Evolutionary conservation across 2,329 filamentous ascomycete genomes (phyloP).

Genomic region (Sordariomycetes sp.): DNA sequence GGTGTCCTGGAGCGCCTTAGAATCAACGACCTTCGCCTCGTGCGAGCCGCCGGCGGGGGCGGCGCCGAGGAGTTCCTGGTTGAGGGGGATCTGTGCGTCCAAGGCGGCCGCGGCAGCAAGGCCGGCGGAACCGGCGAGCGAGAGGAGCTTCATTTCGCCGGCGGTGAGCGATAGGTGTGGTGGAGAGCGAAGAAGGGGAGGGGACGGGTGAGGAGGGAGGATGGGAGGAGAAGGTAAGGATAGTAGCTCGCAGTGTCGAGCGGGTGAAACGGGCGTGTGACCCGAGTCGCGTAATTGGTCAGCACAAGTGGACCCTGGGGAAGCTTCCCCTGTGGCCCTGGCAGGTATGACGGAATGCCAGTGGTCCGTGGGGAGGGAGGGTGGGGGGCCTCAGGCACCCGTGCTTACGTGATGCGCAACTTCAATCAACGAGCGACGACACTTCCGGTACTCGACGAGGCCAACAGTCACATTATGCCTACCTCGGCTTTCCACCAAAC

Average conservation of each 20-base stretch:
- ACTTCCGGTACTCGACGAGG: no score
- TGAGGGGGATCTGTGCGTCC: not conserved
- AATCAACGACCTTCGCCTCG: conserved; percentile 34
- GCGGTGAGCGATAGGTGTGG: not conserved
- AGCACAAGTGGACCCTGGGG: not conserved
- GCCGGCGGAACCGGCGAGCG: not conserved
- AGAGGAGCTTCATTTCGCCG: not conserved
- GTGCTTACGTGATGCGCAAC: not conserved
- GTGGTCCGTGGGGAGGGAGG: not conserved
- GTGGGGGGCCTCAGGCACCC: not conserved
- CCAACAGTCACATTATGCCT: not conserved
- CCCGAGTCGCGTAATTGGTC: not conserved
- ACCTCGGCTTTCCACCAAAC: not conserved
- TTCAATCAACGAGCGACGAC: not conserved
- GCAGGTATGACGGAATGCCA: not conserved
- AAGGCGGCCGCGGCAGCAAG: not conserved
- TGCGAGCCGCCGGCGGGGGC: not conserved
- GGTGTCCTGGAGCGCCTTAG: conserved; percentile 41
- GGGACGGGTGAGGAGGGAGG: not conserved
- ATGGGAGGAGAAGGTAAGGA: not conserved
- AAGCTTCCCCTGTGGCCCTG: not conserved
- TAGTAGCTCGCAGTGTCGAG: not conserved
- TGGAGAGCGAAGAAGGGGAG: not conserved
- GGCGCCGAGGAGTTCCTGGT: not conserved
- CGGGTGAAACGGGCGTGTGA: not conserved